Base-by-base conservation (phyloP, 495 filamentous ascomycete genomes). In the Pyrenula massariospora region DNA sequence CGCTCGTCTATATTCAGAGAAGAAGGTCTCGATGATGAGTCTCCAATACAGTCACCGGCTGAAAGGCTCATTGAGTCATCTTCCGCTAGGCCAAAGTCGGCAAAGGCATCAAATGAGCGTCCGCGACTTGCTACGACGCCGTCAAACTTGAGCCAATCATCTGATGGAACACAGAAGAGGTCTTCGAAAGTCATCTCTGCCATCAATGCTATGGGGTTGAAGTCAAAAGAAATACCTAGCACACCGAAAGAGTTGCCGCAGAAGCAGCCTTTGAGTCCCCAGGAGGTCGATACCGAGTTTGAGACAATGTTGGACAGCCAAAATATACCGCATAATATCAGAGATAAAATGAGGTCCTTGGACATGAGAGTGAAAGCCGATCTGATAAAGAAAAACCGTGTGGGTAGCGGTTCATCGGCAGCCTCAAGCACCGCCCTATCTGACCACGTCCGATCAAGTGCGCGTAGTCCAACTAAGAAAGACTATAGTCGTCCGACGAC, bases 311-410 rank as follows among this genome's bases (percentile, higher is more conserved):
- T 80, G 78, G 88, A 95, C 70, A 81, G 88, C 24, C 79, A 90
- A 56, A 94, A 96, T 65, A 91, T 98, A 54, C 91, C 93, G 20
- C 86, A 93, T 60, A 87, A 95, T 58, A 91, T 95, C 77, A 79
- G 90, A 54, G 86, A 92, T 65, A 91, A 91, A 70, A 96, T 98
- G 89, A 82, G 93, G 24, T 89, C 82, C 25, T 73, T 98, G 53
- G 88, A 89, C 55, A 81, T 85, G 56, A 87, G 86, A 24, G 89
- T 98, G 69, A 98, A 98, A 70, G 86, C 86, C 59, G 91, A 98
- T 58, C 95, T 98, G 60, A 89, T 97, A 62, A 81, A 85, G 58
- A 89, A 95, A 63, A 87, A 96, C 63, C 86, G 84, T 70, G 81
- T 83, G 0, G 85, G 87, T 60, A 84, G 73, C 52, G 73, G 73